phyloP scores from a whole-genome alignment of 345 rosid genomes.

The Moricandia arvensis region DNA sequence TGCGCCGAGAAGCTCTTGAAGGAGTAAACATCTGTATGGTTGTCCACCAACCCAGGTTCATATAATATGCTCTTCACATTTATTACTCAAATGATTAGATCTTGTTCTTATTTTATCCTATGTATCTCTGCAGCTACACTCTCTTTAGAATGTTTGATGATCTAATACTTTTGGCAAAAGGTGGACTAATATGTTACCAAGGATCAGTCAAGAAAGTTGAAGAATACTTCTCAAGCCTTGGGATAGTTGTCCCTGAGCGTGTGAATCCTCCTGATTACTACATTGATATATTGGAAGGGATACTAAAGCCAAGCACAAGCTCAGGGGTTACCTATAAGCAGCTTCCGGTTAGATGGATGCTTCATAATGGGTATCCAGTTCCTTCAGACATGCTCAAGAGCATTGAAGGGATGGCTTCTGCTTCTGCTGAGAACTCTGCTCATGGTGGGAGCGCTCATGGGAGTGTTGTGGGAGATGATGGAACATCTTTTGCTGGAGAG shows the following conservation, averaged over 20 bases:
- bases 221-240: constrained; percentile 78
- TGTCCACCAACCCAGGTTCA: constrained; percentile 92
- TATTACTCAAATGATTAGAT: background rate
- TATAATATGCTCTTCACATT: constrained; percentile 7
- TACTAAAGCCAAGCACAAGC: constrained; percentile 58
- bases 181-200: constrained; percentile 86
- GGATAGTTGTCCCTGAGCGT: constrained; percentile 85
- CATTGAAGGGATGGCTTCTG: constrained; percentile 52
- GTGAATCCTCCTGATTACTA: constrained; percentile 96
- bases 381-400: constrained; percentile 82
- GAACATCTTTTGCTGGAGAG: constrained; percentile 71
- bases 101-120: constrained; percentile 5
- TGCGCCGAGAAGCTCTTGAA: constrained; percentile 98
- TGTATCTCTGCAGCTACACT: constrained; percentile 61
- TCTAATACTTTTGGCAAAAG: constrained; percentile 91
- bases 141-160: constrained; percentile 95
- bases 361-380: constrained; percentile 85
- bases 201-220: constrained; percentile 96
- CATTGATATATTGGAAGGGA: constrained; percentile 95
- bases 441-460: constrained; percentile 60
- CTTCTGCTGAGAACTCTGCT: constrained; percentile 48
- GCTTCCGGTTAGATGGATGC: constrained; percentile 97
- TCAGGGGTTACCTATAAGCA: constrained; percentile 69
- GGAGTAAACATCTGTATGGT: constrained; percentile 97
- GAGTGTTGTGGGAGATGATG: constrained; percentile 41